These are phyloP conservation scores for Dioscorea zingiberensis DNA, from an alignment of 106 monocot species.

Conservation along the genomic window DNA sequence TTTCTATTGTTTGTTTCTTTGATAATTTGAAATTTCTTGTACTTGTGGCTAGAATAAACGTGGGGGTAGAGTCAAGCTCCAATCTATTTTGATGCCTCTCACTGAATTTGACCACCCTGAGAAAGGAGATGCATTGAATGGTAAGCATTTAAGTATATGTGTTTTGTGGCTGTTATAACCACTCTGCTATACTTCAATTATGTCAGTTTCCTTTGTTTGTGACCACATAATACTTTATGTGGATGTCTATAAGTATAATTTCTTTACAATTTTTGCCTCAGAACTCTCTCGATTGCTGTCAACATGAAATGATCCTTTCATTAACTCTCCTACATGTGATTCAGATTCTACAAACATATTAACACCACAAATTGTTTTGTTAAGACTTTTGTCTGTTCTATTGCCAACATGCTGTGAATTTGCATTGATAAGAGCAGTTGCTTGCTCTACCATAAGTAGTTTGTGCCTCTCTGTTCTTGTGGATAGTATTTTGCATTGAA, in stretches of 20 bases:
- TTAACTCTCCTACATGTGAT: not conserved
- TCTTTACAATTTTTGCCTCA: not conserved
- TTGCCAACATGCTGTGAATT: too few relatives aligned
- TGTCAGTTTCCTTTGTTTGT: not conserved
- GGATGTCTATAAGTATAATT: not conserved
- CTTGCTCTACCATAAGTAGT: too few relatives aligned
- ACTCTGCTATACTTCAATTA: too few relatives aligned
- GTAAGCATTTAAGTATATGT: conserved; percentile 16
- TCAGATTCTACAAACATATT: not conserved
- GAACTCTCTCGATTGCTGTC: too few relatives aligned
- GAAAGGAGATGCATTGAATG: conserved; percentile 83
- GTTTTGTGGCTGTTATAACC: not conserved
- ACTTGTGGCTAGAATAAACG: conserved; percentile 48
- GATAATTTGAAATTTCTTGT: not conserved
- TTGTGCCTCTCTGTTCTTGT: too few relatives aligned
- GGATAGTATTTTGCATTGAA: too few relatives aligned
- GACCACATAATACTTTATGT: not conserved
- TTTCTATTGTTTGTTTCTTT: not conserved
- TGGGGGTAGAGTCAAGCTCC: conserved; percentile 75
- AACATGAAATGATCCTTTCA: too few relatives aligned
- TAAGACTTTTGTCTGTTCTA: too few relatives aligned
- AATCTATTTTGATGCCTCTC: conserved; percentile 46
- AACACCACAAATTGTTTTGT: too few relatives aligned
- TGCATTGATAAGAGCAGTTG: too few relatives aligned
- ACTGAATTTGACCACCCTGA: conserved; percentile 77